A percentile compares a stretch with the other conserved stretches of the same genome.
phyloP scores from a whole-genome alignment of 257 asterid species.

The Ilex aquifolium region DNA sequence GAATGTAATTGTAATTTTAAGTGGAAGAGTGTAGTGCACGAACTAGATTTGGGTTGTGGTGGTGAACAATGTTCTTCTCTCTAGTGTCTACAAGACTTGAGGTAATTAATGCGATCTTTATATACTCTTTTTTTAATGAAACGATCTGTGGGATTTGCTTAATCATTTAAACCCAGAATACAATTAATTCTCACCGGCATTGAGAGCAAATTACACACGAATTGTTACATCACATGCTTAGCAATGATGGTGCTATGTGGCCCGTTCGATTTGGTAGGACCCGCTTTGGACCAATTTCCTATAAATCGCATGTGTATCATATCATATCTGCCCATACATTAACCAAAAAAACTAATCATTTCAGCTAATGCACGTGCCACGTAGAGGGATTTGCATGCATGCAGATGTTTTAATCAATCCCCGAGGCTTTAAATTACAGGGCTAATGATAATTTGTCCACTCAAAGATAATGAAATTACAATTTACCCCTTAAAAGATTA shows the following conservation, averaged over 20 bases:
- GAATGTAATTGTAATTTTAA: too few species aligned
- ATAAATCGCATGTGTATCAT: conserved; percentile 15
- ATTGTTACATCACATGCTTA: conserved; percentile 10
- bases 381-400: conserved; percentile 12
- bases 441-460: too few species aligned
- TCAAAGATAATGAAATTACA: too few species aligned
- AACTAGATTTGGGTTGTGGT: too few species aligned
- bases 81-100: conserved; percentile 24
- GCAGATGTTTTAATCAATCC: too few species aligned
- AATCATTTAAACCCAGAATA: conserved; percentile 18
- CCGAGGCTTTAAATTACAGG: too few species aligned
- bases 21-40: too few species aligned
- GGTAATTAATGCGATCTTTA: conserved; percentile 19
- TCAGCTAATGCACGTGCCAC: conserved; percentile 41
- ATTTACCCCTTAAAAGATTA: too few species aligned
- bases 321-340: conserved; percentile 21
- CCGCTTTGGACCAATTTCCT: conserved; percentile 17
- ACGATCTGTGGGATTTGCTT: conserved; percentile 13
- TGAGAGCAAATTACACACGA: conserved; percentile 6
- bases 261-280: conserved; percentile 34
- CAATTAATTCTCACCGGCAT: conserved; percentile 25
- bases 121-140: conserved; percentile 1
- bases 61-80: background rate
- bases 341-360: conserved; percentile 39
- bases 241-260: conserved; percentile 23